Conservation (phyloP, 176 grass and related monocot species). For the Eragrostis curvula region DNA sequence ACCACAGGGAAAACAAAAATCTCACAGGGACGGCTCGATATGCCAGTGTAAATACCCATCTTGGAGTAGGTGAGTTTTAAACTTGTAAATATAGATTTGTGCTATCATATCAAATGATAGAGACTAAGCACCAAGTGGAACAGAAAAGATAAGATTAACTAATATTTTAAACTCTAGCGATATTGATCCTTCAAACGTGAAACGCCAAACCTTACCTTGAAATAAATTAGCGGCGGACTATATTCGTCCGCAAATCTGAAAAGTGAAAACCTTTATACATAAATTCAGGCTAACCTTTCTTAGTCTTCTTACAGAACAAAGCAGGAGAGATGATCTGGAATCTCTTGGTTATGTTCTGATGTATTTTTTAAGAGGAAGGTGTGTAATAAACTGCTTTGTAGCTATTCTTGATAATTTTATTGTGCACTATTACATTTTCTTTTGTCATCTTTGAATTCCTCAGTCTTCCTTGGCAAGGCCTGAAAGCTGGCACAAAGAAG, state of each 20-base stretch:
- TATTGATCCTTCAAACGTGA: background rate
- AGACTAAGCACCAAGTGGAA: background rate
- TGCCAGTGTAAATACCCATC: slow-evolving; percentile 75
- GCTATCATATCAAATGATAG: background rate
- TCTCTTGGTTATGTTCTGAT: slow-evolving; percentile 90
- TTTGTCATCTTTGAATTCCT: slow-evolving; percentile 26
- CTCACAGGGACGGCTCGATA: slow-evolving; percentile 71
- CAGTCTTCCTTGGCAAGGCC: slow-evolving; percentile 88
- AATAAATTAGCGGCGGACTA: slow-evolving; percentile 4
- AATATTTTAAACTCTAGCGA: background rate
- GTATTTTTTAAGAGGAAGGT: slow-evolving; percentile 96
- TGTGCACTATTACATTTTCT: slow-evolving; percentile 25
- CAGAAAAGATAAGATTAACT: background rate
- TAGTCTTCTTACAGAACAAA: slow-evolving; percentile 65
- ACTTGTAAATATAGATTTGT: background rate
- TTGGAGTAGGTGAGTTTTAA: slow-evolving; percentile 65
- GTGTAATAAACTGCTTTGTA: slow-evolving; percentile 9
- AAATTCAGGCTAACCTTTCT: slow-evolving; percentile 1
- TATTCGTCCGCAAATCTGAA: slow-evolving; percentile 11
- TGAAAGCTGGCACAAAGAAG: slow-evolving; percentile 89
- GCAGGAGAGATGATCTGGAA: slow-evolving; percentile 88
- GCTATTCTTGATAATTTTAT: slow-evolving; percentile 22
- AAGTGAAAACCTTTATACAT: background rate
- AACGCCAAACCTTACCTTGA: slow-evolving; percentile 4
- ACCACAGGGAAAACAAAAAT: slow-evolving; percentile 69